Evolutionary conservation across 352 stramenopile genomes (phyloP).

Genomic region (Phytopythium sindhum): DNA sequence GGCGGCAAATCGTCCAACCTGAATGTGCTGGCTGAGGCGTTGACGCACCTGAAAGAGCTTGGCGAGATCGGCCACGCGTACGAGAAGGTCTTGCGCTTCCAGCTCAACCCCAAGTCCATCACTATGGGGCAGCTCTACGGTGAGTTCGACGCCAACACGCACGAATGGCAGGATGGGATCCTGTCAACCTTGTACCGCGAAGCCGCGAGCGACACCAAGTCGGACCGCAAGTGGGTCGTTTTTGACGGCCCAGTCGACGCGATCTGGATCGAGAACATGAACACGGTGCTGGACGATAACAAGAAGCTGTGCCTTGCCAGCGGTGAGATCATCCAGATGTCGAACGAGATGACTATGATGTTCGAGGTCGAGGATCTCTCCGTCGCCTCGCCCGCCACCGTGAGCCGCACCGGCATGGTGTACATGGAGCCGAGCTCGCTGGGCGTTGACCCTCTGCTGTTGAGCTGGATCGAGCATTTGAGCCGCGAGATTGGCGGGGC

Average conservation of each 20-base stretch:
- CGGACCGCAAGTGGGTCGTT: conserved; percentile 93
- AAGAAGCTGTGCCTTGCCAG: conserved; percentile 94
- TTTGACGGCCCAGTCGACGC: conserved; percentile 94
- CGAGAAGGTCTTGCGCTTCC: conserved; percentile 87
- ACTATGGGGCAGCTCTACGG: conserved; percentile 95
- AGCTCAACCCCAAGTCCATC: conserved; percentile 95
- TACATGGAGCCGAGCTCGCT: conserved; percentile 95
- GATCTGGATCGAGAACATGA: conserved; percentile 97
- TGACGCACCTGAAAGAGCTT: conserved; percentile 83
- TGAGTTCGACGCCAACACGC: conserved; percentile 93
- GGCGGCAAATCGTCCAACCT: conserved; percentile 91
- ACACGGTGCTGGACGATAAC: too few relatives aligned
- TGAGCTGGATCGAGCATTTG: conserved; percentile 86
- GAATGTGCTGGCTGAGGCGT: conserved; percentile 86
- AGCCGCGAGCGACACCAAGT: conserved; percentile 83
- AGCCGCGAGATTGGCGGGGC: conserved; percentile 48
- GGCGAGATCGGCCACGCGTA: conserved; percentile 84
- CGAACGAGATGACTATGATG: conserved; percentile 96
- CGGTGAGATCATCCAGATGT: conserved; percentile 95
- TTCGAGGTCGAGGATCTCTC: conserved; percentile 96
- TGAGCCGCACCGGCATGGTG: conserved; percentile 94
- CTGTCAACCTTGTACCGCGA: conserved; percentile 92
- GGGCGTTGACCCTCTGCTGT: conserved; percentile 87
- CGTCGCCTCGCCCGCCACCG: conserved; percentile 92
- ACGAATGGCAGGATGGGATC: conserved; percentile 96